Base-by-base conservation (phyloP, 164 flowering plant species). In the Saururus chinensis region DNA sequence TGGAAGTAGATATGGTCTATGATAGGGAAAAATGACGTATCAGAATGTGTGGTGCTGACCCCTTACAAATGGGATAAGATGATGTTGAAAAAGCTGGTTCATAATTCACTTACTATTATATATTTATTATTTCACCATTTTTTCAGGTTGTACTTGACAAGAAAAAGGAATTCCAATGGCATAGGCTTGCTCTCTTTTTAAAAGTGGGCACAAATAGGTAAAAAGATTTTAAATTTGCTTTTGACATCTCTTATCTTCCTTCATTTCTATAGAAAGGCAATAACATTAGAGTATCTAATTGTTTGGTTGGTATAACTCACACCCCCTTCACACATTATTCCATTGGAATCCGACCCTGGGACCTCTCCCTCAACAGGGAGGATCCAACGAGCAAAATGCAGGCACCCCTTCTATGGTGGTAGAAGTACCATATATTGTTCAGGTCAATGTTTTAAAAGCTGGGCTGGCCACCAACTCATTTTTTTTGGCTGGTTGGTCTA, bases 81-180 rank as follows among this genome's bases (percentile, higher is more conserved):
- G 11, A 45, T 45, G n/a, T n/a, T n/a, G 17, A 45, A 12, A 45
- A 17, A 4, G 49, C 17, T 45, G 17, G 25, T 40, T 49, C 37
- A 12, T 56, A 23, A 17, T 20, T 30, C 30, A 19, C 16, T 9
- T 26, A 23, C 40, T 41, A 51, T 35, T 48, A 25, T 19, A 42
- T 51, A 16, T 21, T 41, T 60, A 51, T 49, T 12, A 41, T 54
- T 49, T 22, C 26, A 21, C 49, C 25, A 25, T 40, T 24, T 41
- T 25, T 75, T 63, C 80, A 93, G 99, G 97, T 82, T 30, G 81
- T 88, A 53, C 70, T 90, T 12, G 84, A 84, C 76, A 81, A 54
- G 69, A 76, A 68, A 68, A 88, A 82, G 77, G 96, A 95, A 74
- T 83, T 90, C 67, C 87, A 73, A 42, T 95, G 96, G 97, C 66